Conservation (phyloP, 202 grass and related monocot genomes). For the Panicum virgatum region DNA sequence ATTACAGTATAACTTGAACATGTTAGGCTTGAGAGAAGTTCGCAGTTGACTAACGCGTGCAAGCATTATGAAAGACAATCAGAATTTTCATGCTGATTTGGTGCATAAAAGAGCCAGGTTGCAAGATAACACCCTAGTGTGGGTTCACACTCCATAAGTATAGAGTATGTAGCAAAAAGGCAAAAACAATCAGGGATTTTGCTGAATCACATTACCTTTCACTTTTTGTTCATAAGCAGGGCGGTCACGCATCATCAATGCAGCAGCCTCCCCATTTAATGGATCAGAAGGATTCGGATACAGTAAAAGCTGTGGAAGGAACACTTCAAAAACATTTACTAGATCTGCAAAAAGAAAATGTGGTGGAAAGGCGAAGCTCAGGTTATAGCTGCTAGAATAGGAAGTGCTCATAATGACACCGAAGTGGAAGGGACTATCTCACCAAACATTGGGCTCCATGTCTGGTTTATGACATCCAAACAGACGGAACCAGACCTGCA, state of each 20-base stretch:
- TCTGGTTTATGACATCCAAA: slow-evolving; percentile 99
- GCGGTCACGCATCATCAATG: slow-evolving; percentile 90
- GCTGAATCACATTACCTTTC: slow-evolving; percentile 59
- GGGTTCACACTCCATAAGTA: not conserved
- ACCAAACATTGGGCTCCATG: slow-evolving; percentile 99
- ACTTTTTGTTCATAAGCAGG: slow-evolving; percentile 97
- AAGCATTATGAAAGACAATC: not conserved
- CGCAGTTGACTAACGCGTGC: not conserved
- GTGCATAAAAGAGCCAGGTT: not conserved
- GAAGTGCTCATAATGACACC: not conserved
- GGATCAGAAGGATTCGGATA: slow-evolving; percentile 97
- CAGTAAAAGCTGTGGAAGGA: slow-evolving; percentile 93
- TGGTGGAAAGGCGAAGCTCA: not conserved
- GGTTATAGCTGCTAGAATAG: slow-evolving; percentile 14
- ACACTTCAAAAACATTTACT: slow-evolving; percentile 96
- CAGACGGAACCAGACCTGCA: slow-evolving; percentile 95
- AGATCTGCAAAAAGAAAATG: slow-evolving; percentile 56
- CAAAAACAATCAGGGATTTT: slow-evolving; percentile 16
- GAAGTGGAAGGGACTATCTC: slow-evolving; percentile 25
- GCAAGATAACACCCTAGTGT: not conserved
- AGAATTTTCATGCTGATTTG: not conserved
- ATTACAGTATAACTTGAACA: not conserved
- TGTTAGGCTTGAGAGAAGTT: not conserved
- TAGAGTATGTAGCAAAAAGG: not conserved
- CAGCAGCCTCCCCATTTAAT: slow-evolving; percentile 96